Evolutionary conservation across 306 rosid species (phyloP).

Genomic region (Medicago lupulina): DNA sequence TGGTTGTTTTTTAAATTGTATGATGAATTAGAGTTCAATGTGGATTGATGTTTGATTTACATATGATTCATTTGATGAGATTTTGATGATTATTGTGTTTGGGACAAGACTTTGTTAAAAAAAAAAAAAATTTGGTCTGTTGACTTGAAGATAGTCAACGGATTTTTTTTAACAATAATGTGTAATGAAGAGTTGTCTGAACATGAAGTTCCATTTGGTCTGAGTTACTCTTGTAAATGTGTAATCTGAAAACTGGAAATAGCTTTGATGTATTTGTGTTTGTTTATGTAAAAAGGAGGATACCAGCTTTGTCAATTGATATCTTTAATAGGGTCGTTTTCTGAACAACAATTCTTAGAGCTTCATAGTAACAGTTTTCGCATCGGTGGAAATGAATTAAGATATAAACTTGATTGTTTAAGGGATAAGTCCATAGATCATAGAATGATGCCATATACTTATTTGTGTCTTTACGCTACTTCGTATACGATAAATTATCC

Average conservation of each 20-base stretch:
- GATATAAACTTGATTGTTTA: constrained; percentile 29
- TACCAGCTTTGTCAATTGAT: background rate
- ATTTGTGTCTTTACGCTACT: constrained; percentile 25
- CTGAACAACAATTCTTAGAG: background rate
- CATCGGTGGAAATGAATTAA: constrained; percentile 3
- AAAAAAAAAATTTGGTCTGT: too few species aligned
- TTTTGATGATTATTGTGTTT: constrained; percentile 2
- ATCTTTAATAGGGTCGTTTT: background rate
- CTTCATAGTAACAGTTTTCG: background rate
- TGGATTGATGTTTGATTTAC: constrained; percentile 32
- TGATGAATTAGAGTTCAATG: constrained; percentile 27
- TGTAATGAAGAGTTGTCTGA: constrained; percentile 10
- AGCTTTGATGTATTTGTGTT: constrained; percentile 13
- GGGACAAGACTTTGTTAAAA: constrained; percentile 3
- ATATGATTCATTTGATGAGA: constrained; percentile 26
- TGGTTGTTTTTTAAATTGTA: constrained; percentile 24
- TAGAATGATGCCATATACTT: constrained; percentile 5
- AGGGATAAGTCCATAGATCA: constrained; percentile 10
- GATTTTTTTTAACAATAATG: constrained; percentile 15
- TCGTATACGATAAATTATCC: constrained; percentile 25
- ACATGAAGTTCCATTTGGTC: constrained; percentile 11
- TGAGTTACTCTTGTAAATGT: constrained; percentile 27
- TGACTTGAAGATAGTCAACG: constrained; percentile 24
- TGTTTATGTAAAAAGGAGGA: constrained; percentile 3
- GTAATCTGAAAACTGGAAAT: constrained; percentile 7